Percentiles rank a stretch among this genome's conserved stretches.
Evolutionary conservation across 2,329 filamentous ascomycete genomes (phyloP).

Genomic region (Clonostachys sp.): DNA sequence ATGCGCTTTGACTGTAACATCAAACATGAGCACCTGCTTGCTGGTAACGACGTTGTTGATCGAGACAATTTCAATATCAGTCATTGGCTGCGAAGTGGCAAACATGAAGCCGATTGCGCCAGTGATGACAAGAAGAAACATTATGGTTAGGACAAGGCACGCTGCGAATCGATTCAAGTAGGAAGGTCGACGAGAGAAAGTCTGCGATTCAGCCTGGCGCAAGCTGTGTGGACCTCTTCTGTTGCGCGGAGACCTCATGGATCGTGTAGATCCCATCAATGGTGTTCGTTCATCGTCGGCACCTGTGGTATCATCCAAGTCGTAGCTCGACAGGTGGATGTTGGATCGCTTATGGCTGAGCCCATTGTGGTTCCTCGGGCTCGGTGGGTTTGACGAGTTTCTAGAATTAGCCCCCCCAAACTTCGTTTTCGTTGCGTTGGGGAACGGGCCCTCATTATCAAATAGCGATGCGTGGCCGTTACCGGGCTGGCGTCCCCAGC

Average conservation of each 20-base stretch:
- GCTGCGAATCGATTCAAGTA: slow-evolving; percentile 74
- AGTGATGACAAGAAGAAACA: slow-evolving; percentile 78
- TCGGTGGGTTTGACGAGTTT: slow-evolving; percentile 64
- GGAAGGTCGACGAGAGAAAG: slow-evolving; percentile 57
- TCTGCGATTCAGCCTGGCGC: slow-evolving; percentile 70
- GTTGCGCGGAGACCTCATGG: slow-evolving; percentile 45
- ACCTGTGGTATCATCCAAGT: slow-evolving; percentile 73
- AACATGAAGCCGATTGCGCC: slow-evolving; percentile 86
- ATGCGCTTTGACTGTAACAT: slow-evolving; percentile 79
- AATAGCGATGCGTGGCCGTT: slow-evolving; percentile 69
- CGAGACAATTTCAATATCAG: slow-evolving; percentile 70
- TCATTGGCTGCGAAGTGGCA: slow-evolving; percentile 83
- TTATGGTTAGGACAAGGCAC: slow-evolving; percentile 77
- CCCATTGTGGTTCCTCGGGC: slow-evolving; percentile 25
- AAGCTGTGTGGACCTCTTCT: slow-evolving; percentile 51
- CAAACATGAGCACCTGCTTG: slow-evolving; percentile 92
- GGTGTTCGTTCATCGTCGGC: slow-evolving; percentile 88
- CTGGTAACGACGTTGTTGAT: slow-evolving; percentile 90
- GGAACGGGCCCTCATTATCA: slow-evolving; percentile 75
- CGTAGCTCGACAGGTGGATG: slow-evolving; percentile 62
- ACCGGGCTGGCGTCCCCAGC: slow-evolving; percentile 66
- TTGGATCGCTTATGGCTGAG: slow-evolving; percentile 44
- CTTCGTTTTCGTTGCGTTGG: slow-evolving; percentile 60
- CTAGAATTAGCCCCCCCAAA: slow-evolving; percentile 51
- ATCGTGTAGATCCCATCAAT: slow-evolving; percentile 47